Base-by-base conservation (phyloP, 2,329 filamentous ascomycete genomes). In the Fonsecaea multimorphosa region DNA sequence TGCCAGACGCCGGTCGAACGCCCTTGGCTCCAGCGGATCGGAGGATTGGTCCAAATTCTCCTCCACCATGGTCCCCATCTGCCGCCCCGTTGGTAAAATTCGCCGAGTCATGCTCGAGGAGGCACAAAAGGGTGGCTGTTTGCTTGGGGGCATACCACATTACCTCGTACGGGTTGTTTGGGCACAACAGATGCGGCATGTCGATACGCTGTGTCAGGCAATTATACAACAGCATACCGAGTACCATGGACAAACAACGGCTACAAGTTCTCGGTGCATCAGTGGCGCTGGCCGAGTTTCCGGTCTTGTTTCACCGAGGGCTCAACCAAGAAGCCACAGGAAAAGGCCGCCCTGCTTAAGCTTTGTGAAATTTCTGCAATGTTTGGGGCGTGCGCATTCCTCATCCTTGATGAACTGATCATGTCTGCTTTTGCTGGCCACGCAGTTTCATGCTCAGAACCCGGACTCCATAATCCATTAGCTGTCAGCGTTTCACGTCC, bases 221-320 rank as follows among this genome's bases (percentile, higher is more conserved):
- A 4, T 8, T 8, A 31, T 58, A 38, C 24, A 31, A 58, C n/a
- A 32, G 56, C 32, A 58, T 12, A 31, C 22, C 51, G 19, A 55
- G 58, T 22, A 58, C 38, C n/a, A n/a, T n/a, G n/a, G n/a, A 34
- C 19, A 44, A 27, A 31, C 29, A 31, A n/a, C n/a, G n/a, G n/a
- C n/a, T n/a, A n/a, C n/a, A n/a, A n/a, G n/a, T n/a, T n/a, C n/a
- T n/a, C n/a, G n/a, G 27, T 29, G 9, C n/a, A 34, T 58, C 44
- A 34, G 61, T 61, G 60, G 61, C 65, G 52, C 61, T 54, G 56
- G 57, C 59, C 46, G 61, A 64, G 14, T 19, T 57, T 32, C 61
- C 58, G 61, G 53, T 29, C 9, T 59, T 58, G 66, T 68, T 68
- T 68, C 66, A 68, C 57, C 60, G 54, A 59, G 59, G 66, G 63